Evolutionary conservation across 129 eudicot species (phyloP).

Genomic region (Ambrosia artemisiifolia): DNA sequence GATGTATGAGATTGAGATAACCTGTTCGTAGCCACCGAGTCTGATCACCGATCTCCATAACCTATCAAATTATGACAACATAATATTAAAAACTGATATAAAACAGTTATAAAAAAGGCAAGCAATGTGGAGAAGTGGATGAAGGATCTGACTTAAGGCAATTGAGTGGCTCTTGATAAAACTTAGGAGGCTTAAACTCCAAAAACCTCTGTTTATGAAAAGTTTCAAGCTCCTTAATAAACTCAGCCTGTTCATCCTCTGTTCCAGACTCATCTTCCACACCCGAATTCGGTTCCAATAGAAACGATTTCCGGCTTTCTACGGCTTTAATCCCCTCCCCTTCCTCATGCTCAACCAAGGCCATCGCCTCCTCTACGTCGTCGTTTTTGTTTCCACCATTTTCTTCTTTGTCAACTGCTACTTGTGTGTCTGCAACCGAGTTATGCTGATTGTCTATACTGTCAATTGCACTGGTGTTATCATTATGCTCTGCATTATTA

Average conservation of each 20-base stretch:
- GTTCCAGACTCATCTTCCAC: slow-evolving; percentile 69
- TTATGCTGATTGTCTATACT: slow-evolving; percentile 11
- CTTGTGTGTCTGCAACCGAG: slow-evolving; percentile 14
- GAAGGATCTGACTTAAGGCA: slow-evolving; percentile 64
- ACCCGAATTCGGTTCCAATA: slow-evolving; percentile 42
- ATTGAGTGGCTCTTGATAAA: slow-evolving; percentile 79
- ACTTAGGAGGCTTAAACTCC: slow-evolving; percentile 83
- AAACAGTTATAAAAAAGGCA: background rate
- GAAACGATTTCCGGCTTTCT: slow-evolving; percentile 35
- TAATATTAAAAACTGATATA: background rate
- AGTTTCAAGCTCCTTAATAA: slow-evolving; percentile 70
- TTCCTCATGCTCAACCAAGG: slow-evolving; percentile 27
- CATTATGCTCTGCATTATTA: slow-evolving; percentile 14
- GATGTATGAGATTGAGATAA: slow-evolving; percentile 14
- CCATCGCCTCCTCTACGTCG: slow-evolving; percentile 17
- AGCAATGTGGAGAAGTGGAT: background rate
- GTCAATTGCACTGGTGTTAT: slow-evolving; percentile 3
- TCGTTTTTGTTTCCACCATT: slow-evolving; percentile 4
- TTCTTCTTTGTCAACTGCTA: background rate
- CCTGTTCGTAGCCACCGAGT: slow-evolving; percentile 94
- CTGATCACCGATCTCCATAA: slow-evolving; percentile 84
- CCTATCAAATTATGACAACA: slow-evolving; percentile 30
- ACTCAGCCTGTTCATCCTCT: slow-evolving; percentile 74
- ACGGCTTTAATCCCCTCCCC: slow-evolving; percentile 33
- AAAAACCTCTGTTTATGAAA: slow-evolving; percentile 64